Base-by-base conservation (phyloP, 495 filamentous ascomycete genomes). In the Cryomyces antarcticus region DNA sequence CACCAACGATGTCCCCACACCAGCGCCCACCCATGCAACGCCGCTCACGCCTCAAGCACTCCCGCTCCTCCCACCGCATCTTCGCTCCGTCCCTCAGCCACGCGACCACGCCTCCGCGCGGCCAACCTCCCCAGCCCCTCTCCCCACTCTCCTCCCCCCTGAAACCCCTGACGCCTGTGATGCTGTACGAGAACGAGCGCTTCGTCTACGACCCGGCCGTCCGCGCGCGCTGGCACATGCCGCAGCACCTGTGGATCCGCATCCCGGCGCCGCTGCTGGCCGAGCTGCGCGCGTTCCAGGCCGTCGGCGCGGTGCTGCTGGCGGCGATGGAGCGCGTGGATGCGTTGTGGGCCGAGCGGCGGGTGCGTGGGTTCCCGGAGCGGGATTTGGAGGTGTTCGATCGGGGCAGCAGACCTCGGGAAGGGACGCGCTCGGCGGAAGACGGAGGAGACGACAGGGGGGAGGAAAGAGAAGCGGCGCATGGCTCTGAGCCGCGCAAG, bases 191-290 rank as follows among this genome's bases (percentile, higher is more conserved):
- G 17, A 24, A 24, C 17, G 17, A 24, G 17, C 17, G 17, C 17
- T 61, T 62, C 52, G 50, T 47, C 37, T 61, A 57, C 51, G 43
- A 55, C 30, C 40, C 48, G 0, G 38, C 11, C 2, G 50, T 59
- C 42, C 51, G 58, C 12, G n/a, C 38, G 1, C 38, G 31, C 5
- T 58, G 51, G 49, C 37, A 41, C 34, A 47, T 58, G 12, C 44
- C 52, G 6, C 38, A 49, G 2, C 34, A 47, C 24, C 43, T 59
- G 7, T 47, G 49, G 45, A 34, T 44, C 13, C 39, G 31, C 11
- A 38, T 62, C 6, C 50, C 57, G 3, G 7, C 33, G 7, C 24
- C 39, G 4, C 43, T 61, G 5, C 38, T 41, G 30, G 31, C 38
- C 4, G 38, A 38, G 29, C 7, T 52, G 11, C 47, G 38, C 7